Percentiles rank a stretch among this genome's conserved stretches.
Evolutionary conservation across 2,329 filamentous ascomycete genomes (phyloP).

Genomic region (Tolypocladium inflatum): DNA sequence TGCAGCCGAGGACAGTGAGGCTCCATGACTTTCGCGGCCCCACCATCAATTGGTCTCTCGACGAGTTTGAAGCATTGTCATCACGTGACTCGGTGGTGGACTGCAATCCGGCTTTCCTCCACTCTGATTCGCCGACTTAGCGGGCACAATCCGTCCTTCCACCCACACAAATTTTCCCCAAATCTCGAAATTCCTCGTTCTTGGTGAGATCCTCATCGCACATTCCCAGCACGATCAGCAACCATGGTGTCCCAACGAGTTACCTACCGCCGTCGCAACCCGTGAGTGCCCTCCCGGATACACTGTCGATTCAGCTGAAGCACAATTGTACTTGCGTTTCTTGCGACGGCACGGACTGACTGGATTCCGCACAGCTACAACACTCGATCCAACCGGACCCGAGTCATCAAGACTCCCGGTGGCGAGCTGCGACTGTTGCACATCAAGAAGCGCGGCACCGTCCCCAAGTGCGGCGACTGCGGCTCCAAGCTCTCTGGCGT

Average conservation of each 20-base stretch:
- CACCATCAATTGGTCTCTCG: neutral
- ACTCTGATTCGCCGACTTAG: slow-evolving; percentile 27
- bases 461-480: slow-evolving; percentile 99
- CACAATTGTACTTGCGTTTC: slow-evolving; percentile 1
- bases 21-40: neutral
- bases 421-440: slow-evolving; percentile 93
- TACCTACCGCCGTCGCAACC: slow-evolving; percentile 69
- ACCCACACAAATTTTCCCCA: slow-evolving; percentile 34
- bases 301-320: slow-evolving; percentile 2
- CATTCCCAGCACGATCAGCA: slow-evolving; percentile 31
- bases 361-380: slow-evolving; percentile 63
- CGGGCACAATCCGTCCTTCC: slow-evolving; percentile 25
- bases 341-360: slow-evolving; percentile 13
- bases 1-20: neutral
- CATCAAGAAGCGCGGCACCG: slow-evolving; percentile 99
- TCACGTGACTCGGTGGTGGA: neutral
- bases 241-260: slow-evolving; percentile 52
- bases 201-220: slow-evolving; percentile 26
- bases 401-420: slow-evolving; percentile 92
- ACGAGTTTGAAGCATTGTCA: neutral
- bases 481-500: slow-evolving; percentile 95
- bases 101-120: neutral
- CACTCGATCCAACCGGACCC: slow-evolving; percentile 94
- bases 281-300: slow-evolving; percentile 45
- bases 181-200: slow-evolving; percentile 31